Percentiles rank a stretch among this genome's conserved stretches.
These are phyloP conservation scores for Barnettozyma sp. DNA, from an alignment of 805 yeast species.

Conservation along the genomic window DNA sequence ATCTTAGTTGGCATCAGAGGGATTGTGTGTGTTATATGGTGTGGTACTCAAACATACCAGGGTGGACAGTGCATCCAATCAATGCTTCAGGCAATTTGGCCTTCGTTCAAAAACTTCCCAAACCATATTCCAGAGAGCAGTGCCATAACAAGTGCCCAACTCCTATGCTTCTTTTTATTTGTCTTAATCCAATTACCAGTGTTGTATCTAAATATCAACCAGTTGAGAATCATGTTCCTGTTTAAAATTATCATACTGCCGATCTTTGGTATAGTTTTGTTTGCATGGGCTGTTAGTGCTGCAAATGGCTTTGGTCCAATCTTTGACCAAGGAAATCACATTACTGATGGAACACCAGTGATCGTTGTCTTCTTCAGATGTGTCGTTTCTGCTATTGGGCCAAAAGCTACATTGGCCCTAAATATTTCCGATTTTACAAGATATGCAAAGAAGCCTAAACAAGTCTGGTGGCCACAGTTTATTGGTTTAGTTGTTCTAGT, in stretches of 20 bases:
- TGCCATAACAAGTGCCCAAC: constrained; percentile 25
- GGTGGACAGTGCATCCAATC: constrained; percentile 69
- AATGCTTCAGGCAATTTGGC: constrained; percentile 56
- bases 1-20: constrained; percentile 28
- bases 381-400: constrained; percentile 28
- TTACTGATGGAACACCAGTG: constrained; percentile 21
- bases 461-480: constrained; percentile 28
- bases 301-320: constrained; percentile 26
- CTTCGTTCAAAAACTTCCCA: constrained; percentile 34
- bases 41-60: constrained; percentile 64
- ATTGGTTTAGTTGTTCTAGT: constrained; percentile 27
- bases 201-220: constrained; percentile 28
- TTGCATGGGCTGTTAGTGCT: constrained; percentile 28
- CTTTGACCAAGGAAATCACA: constrained; percentile 19
- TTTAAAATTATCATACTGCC: constrained; percentile 28
- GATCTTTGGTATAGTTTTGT: constrained; percentile 27
- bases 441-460: constrained; percentile 27
- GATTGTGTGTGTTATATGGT: constrained; percentile 45
- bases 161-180: constrained; percentile 30
- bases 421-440: constrained; percentile 35
- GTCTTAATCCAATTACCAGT: constrained; percentile 29
- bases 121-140: constrained; percentile 27
- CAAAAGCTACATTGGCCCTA: constrained; percentile 32
- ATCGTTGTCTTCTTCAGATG: constrained; percentile 23
- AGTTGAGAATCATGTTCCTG: constrained; percentile 30